Evolutionary conservation across 2,329 filamentous ascomycete genomes (phyloP).

Genomic region (Fusarium fracticaudum): DNA sequence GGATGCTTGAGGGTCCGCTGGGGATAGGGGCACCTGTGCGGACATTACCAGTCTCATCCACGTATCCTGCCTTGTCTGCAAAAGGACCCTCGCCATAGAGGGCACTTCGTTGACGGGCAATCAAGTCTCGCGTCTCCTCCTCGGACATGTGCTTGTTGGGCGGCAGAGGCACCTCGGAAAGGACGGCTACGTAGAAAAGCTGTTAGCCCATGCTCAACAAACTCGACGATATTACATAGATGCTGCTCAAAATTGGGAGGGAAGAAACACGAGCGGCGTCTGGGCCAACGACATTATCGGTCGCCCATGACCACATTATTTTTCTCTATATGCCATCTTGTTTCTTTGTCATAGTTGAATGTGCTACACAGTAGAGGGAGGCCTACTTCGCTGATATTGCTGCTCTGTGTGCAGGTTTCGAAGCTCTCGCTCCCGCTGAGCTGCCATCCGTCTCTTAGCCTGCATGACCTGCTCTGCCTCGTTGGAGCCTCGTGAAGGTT

Average conservation of each 20-base stretch:
- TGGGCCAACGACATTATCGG: constrained; percentile 35
- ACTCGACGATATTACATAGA: constrained; percentile 42
- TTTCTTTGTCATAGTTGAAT: constrained; percentile 49
- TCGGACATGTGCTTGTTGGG: constrained; percentile 87
- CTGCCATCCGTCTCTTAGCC: constrained; percentile 98
- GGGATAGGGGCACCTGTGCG: constrained; percentile 74
- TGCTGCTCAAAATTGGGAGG: constrained; percentile 39
- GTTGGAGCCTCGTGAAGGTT: constrained; percentile 81
- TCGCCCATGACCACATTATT: constrained; percentile 43
- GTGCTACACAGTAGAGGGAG: constrained; percentile 78
- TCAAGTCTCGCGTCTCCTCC: constrained; percentile 94
- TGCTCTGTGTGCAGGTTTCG: constrained; percentile 99
- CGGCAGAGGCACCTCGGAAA: constrained; percentile 55
- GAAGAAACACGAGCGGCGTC: constrained; percentile 40
- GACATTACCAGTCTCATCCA: constrained; percentile 72
- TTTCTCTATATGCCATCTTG: constrained; percentile 52
- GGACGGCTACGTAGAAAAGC: constrained; percentile 58
- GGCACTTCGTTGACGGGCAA: constrained; percentile 93
- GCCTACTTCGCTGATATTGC: constrained; percentile 99
- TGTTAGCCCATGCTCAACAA: constrained; percentile 51
- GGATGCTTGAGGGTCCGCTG: constrained; percentile 70
- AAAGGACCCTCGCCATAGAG: constrained; percentile 84
- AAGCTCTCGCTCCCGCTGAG: constrained; percentile 97
- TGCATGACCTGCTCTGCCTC: constrained; percentile 99
- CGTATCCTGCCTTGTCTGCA: constrained; percentile 72